phyloP scores from a whole-genome alignment of 2,329 filamentous ascomycete genomes.

The Trichoderma atroviride region DNA sequence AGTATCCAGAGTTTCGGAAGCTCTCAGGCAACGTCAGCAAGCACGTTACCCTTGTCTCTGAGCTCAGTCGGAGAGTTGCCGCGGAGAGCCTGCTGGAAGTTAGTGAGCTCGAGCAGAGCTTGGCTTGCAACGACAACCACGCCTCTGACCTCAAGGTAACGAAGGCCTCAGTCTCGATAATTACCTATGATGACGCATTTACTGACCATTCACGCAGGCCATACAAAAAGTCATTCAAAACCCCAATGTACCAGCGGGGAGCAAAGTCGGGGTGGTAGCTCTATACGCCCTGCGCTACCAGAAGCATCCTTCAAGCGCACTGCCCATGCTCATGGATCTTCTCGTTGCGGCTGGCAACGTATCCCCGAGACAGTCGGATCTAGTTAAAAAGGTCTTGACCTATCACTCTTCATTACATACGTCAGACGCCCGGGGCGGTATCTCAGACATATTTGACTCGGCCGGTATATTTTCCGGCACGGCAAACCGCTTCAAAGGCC shows the following conservation, averaged over 20 bases:
- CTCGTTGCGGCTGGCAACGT: conserved; percentile 83
- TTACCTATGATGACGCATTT: neutral
- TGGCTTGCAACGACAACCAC: conserved; percentile 97
- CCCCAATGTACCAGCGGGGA: conserved; percentile 73
- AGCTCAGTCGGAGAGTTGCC: conserved; percentile 85
- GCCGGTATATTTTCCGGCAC: conserved; percentile 89
- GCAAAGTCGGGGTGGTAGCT: conserved; percentile 86
- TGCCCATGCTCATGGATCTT: conserved; percentile 84
- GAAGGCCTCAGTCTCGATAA: neutral
- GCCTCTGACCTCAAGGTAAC: conserved; percentile 81
- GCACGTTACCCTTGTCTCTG: conserved; percentile 93
- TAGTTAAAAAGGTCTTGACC: conserved; percentile 78
- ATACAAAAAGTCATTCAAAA: conserved; percentile 86
- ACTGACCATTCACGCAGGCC: conserved; percentile 54
- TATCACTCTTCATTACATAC: conserved; percentile 89
- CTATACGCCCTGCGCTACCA: conserved; percentile 95
- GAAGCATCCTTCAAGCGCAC: conserved; percentile 79
- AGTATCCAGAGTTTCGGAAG: conserved; percentile 97
- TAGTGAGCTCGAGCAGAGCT: conserved; percentile 92
- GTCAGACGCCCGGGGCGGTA: conserved; percentile 72
- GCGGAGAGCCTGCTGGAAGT: conserved; percentile 90
- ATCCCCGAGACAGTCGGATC: conserved; percentile 71
- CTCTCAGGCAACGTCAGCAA: conserved; percentile 98
- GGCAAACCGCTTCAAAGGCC: conserved; percentile 83
- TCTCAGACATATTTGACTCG: conserved; percentile 90